Percentiles rank a stretch among this genome's conserved stretches.
Evolutionary conservation across 768 basidiomycete genomes (phyloP).

Genomic region (Lactarius evosmus): DNA sequence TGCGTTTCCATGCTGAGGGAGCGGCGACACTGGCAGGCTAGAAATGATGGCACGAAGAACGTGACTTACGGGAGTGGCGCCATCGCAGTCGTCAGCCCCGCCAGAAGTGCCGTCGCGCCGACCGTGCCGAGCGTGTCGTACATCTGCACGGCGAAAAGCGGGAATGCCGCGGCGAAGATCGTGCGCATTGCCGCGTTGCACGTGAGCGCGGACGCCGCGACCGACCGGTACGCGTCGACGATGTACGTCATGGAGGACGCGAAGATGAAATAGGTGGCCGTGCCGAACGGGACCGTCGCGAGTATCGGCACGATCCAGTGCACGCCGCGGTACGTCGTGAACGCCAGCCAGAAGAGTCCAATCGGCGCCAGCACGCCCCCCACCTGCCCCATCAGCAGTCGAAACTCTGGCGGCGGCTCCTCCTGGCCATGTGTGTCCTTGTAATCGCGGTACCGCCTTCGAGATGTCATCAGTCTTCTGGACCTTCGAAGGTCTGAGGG

Average conservation of each 20-base stretch:
- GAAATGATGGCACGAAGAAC: background rate
- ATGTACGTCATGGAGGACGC: constrained; percentile 63
- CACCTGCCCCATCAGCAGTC: constrained; percentile 61
- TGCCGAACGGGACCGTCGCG: constrained; percentile 46
- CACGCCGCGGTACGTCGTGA: constrained; percentile 47
- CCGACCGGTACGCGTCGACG: constrained; percentile 48
- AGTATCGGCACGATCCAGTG: constrained; percentile 50
- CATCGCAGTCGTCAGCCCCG: constrained; percentile 39
- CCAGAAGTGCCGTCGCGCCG: constrained; percentile 41
- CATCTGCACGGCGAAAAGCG: constrained; percentile 40
- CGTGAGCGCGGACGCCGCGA: constrained; percentile 60
- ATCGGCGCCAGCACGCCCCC: constrained; percentile 65
- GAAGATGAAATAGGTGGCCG: constrained; percentile 62
- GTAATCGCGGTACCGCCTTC: constrained; percentile 41
- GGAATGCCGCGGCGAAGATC: constrained; percentile 42
- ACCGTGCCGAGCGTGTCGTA: constrained; percentile 38
- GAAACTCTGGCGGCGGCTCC: constrained; percentile 59
- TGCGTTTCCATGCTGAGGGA: too few species aligned
- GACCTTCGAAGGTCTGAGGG: too few species aligned
- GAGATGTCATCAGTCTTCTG: background rate
- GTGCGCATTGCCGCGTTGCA: constrained; percentile 53
- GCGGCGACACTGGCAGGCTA: background rate
- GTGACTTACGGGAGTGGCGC: constrained; percentile 50
- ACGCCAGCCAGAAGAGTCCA: constrained; percentile 54
- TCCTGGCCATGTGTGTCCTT: constrained; percentile 42